Percentiles rank a stretch among this genome's conserved stretches.
Conservation (phyloP, 2,329 filamentous ascomycete genomes). For the Rutstroemia sp. region DNA sequence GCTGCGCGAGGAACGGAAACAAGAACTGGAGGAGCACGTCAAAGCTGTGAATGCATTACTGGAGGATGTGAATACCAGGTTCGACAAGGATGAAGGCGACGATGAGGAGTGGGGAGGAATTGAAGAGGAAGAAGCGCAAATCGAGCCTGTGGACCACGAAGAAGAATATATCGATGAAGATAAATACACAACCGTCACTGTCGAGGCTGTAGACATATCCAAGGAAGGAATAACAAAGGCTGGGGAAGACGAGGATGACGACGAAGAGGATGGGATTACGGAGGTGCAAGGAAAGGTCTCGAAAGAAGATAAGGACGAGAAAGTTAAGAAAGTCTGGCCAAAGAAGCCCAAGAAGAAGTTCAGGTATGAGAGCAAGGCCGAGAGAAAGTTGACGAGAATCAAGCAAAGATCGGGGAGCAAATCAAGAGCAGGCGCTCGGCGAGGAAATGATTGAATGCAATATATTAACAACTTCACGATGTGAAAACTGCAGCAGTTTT, state of each 20-base stretch:
- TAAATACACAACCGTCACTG: conserved; percentile 87
- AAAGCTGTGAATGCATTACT: conserved; percentile 57
- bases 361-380: conserved; percentile 82
- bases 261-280: conserved; percentile 30
- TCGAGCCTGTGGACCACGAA: conserved; percentile 58
- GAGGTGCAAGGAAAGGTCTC: conserved; percentile 25
- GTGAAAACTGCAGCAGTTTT: conserved; percentile 11
- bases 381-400: conserved; percentile 65
- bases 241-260: conserved; percentile 29
- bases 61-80: conserved; percentile 27
- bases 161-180: conserved; percentile 97
- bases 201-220: conserved; percentile 79
- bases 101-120: conserved; percentile 57
- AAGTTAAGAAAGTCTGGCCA: conserved; percentile 39
- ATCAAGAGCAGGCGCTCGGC: conserved; percentile 28
- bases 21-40: conserved; percentile 76
- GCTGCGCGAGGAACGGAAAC: conserved; percentile 76
- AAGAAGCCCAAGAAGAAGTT: conserved; percentile 82
- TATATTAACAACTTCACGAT: conserved; percentile 11
- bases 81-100: conserved; percentile 34
- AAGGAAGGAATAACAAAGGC: conserved; percentile 62
- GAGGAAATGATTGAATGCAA: conserved; percentile 23
- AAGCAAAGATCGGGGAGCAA: conserved; percentile 63
- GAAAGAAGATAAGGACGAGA: conserved; percentile 26
- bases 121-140: conserved; percentile 31